These are phyloP conservation scores for Akanthomyces muscarius DNA, from an alignment of 2,329 filamentous ascomycete genomes.

Conservation along the genomic window DNA sequence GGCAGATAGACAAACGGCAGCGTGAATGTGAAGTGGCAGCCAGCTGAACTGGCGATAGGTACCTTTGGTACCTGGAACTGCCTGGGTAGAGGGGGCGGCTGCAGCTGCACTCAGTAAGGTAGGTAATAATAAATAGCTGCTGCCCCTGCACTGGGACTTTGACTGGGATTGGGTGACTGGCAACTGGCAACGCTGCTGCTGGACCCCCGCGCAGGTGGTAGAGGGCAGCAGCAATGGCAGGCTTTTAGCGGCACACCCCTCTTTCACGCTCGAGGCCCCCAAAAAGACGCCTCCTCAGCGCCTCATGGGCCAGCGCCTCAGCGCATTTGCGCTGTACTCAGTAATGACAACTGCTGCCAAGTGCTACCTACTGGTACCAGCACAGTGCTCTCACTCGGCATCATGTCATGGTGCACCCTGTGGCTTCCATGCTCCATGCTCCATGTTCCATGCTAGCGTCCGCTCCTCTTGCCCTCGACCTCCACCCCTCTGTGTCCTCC, in stretches of 20 bases:
- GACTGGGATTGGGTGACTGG: not conserved
- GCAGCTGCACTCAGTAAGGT: too few species aligned
- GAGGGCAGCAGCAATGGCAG: too few species aligned
- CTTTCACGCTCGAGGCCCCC: not conserved
- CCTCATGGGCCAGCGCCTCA: not conserved
- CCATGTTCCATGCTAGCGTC: not conserved
- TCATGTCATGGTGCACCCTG: too few species aligned
- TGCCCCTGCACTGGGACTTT: not conserved
- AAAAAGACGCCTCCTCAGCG: not conserved
- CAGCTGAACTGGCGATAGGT: not conserved
- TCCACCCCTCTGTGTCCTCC: not conserved
- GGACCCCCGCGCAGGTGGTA: not conserved
- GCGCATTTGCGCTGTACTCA: not conserved
- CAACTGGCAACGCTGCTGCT: not conserved
- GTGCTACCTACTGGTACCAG: too few species aligned
- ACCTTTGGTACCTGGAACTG: not conserved
- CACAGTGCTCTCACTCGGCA: too few species aligned
- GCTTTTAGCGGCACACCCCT: not conserved
- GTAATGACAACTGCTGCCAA: not conserved
- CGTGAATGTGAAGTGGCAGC: not conserved
- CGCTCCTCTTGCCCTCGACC: not conserved
- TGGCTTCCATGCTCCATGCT: not conserved
- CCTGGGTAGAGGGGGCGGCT: not conserved
- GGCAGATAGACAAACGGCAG: not conserved
- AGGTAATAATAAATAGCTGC: too few species aligned